Percentiles rank a stretch among this genome's conserved stretches.
Conservation (phyloP, 2,329 filamentous ascomycete species). For the Colletotrichum ledebouriae region DNA sequence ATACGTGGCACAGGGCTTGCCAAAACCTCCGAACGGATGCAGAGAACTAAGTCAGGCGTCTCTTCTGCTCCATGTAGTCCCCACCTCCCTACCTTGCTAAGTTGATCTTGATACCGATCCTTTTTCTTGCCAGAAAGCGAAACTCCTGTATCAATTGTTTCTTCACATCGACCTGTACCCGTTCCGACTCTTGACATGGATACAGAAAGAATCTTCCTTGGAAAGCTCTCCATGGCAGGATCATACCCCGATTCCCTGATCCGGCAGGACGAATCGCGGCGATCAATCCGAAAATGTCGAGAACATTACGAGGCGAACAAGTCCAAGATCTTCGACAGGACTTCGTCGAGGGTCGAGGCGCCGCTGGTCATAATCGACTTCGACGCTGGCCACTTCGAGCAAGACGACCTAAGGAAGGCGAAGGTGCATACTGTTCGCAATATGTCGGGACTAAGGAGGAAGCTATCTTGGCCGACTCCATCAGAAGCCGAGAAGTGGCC, state of each 20-base stretch:
- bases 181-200: background rate
- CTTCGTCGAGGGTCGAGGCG: background rate
- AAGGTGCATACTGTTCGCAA: constrained; percentile 13
- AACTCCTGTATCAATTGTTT: too few species aligned
- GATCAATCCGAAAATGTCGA: background rate
- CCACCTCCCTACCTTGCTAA: too few species aligned
- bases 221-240: constrained; percentile 24
- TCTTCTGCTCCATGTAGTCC: too few species aligned
- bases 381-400: background rate
- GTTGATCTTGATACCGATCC: too few species aligned
- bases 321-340: constrained; percentile 2
- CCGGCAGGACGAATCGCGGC: background rate
- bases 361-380: constrained; percentile 32
- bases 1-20: background rate
- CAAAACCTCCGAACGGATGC: too few species aligned
- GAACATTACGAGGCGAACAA: constrained; percentile 27
- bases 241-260: constrained; percentile 30
- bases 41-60: too few species aligned
- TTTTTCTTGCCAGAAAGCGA: too few species aligned
- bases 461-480: constrained; percentile 15
- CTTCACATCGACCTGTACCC: too few species aligned
- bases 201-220: constrained; percentile 12
- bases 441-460: constrained; percentile 17
- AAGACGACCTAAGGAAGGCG: background rate
- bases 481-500: background rate